A percentile compares a stretch with the other conserved stretches of the same genome.
Conservation (phyloP, 2,329 filamentous ascomycete species). For the Ophiognomonia clavigignenti-juglandacearum region DNA sequence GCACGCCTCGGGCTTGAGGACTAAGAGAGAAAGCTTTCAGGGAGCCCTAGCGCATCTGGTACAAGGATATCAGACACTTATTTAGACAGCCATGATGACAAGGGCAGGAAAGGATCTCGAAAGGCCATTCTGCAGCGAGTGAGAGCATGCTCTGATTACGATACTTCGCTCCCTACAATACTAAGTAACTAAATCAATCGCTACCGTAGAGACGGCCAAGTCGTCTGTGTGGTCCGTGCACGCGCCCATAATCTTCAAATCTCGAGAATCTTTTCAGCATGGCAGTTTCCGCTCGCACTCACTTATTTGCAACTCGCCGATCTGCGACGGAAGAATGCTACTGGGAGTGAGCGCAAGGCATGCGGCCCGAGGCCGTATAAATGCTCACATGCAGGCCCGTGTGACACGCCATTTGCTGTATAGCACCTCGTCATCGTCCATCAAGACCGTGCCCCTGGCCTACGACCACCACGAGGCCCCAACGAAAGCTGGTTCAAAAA, state of each 20-base stretch:
- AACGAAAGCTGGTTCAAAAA: slow-evolving; percentile 35
- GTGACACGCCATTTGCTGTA: not conserved
- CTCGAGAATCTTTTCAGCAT: not conserved
- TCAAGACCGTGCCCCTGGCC: slow-evolving; percentile 37
- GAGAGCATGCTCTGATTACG: no score
- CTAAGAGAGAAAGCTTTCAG: not conserved
- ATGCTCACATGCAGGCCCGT: not conserved
- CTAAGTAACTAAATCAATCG: not conserved
- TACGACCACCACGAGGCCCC: slow-evolving; percentile 68
- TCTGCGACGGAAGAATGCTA: slow-evolving; percentile 7
- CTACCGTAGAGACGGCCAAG: not conserved
- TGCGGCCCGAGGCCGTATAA: slow-evolving; percentile 6
- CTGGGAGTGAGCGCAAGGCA: slow-evolving; percentile 8
- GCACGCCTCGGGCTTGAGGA: not conserved
- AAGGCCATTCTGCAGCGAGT: no score
- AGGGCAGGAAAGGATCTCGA: no score
- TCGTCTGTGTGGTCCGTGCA: slow-evolving; percentile 8
- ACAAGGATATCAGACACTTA: not conserved
- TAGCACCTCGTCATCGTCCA: not conserved
- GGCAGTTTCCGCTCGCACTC: no score
- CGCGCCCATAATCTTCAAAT: slow-evolving; percentile 1
- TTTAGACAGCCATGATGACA: not conserved
- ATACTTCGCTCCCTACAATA: no score
- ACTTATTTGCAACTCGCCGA: no score
- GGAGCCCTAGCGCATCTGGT: no score